Conservation (phyloP, 2,329 filamentous ascomycete species). For the Periconia sp. region DNA sequence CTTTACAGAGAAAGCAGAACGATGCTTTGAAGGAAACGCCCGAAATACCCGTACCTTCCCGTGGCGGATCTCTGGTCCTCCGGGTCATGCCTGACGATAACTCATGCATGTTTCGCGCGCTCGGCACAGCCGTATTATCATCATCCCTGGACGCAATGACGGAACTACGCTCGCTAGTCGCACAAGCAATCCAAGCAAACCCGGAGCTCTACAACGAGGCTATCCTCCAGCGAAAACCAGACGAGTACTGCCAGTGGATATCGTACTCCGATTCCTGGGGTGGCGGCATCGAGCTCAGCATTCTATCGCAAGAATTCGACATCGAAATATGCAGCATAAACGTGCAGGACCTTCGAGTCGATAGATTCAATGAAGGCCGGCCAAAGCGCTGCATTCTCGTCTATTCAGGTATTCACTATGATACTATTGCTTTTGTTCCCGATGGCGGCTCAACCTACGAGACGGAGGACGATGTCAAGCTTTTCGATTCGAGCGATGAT, state of each 20-base stretch:
- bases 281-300: constrained; percentile 86
- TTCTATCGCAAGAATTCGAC: constrained; percentile 82
- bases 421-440: constrained; percentile 77
- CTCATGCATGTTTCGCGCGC: constrained; percentile 89
- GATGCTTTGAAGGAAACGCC: constrained; percentile 62
- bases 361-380: constrained; percentile 77
- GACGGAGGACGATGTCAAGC: constrained; percentile 79
- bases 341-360: constrained; percentile 71
- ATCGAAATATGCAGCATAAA: constrained; percentile 87
- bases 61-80: constrained; percentile 68
- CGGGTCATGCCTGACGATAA: constrained; percentile 98
- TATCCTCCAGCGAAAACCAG: constrained; percentile 72
- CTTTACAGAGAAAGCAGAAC: constrained; percentile 51
- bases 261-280: constrained; percentile 84
- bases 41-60: constrained; percentile 63
- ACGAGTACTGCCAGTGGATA: constrained; percentile 83
- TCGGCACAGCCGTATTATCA: constrained; percentile 78
- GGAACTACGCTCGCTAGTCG: constrained; percentile 78
- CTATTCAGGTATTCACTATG: constrained; percentile 94
- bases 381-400: constrained; percentile 76
- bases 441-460: constrained; percentile 65
- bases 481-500: constrained; percentile 67
- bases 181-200: constrained; percentile 76
- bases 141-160: constrained; percentile 68
- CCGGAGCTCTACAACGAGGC: constrained; percentile 75